Evolutionary conservation across 176 grass and related monocot species (phyloP), one percentile per base, ranked within the genome.

Genomic region (Hordeum vulgare): DNA sequence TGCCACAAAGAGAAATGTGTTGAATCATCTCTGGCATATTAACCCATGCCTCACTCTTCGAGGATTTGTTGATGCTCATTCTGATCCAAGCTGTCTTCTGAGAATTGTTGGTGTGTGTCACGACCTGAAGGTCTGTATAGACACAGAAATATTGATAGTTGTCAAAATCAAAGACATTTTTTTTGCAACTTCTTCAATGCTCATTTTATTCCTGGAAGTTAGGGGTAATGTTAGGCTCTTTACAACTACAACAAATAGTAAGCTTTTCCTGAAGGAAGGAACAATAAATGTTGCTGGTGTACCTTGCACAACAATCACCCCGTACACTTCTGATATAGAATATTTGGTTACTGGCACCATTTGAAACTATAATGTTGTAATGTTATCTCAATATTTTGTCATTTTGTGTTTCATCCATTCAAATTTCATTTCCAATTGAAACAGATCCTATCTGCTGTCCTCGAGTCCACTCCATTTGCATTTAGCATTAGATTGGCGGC

Each of bases 401-500:
- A 79, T 71, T 40, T 71, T 59, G 23, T 9, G 44, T 47, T 79
- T 80, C 41, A 71, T 85, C 77, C 53, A 31, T 72, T 75, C 34
- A 51, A 34, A 17, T 73, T 76, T 82, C 54, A 24, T 34, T 86
- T 89, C 64, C 27, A 66, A 72, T 72, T 87, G 80, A 80, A 62
- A 84, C 85, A 93, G 94, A 96, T 96, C 64, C 70, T 96, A 65
- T 79, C 86, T 49, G 51, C 73, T 37, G 84, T 87, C 39, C 78
- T 96, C 60, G 94, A 90, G 76, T 85, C 81, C 61, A 84, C 87
- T 23, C 91, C 91, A 51, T 87, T 89, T 70, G 61, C 75, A 36
- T 97, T 97, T 67, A 83, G 91, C 74, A 89, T 97, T 66, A 87
- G 81, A 86, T 54, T 97, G 81, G 89, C 86, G 70, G 71, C 84